Evolutionary conservation across 2,329 filamentous ascomycete species (phyloP), one percentile per base, ranked within the genome.

Genomic region (Xylariaceae sp.): DNA sequence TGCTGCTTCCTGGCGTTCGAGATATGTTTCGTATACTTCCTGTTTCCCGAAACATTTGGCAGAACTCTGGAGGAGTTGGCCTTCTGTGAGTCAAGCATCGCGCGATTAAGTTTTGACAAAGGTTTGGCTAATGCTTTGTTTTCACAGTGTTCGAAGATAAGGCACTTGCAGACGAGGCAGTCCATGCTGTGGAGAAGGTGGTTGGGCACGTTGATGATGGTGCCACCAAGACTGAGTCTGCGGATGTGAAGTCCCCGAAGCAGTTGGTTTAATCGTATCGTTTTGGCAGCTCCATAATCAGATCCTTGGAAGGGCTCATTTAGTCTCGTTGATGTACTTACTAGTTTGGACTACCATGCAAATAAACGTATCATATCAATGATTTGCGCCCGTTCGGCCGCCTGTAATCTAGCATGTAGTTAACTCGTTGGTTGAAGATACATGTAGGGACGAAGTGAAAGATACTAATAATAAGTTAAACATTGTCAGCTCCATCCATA

Each of bases 11-110:
- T 79, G 12, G 66, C 68, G 1, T 74, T 77, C 37, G 75, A 79
- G 63, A 69, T 77, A 41, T 51, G 45, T 21, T 63, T 74, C 85
- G 88, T 95, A 48, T 95, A 87, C 74, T 89, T 92, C 73, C 81
- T 93, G 61, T 96, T 93, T 71, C 90, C 91, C 9, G 91, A 96
- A 75, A 96, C 91, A 0, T 89, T 88, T 59, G 91, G 91, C 57
- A 82, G 92, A 54, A 87, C 89, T 50, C 78, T 95, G 20, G 90
- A 95, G 76, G 90, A 95, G 48, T 66, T 77, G 44, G 63, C 74
- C 1, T 77, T 77, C 64, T 63, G 74, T 77, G 71, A 65, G 75
- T 72, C 26, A 41, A 40, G 29, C 7, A 32, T 14, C 14, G 32
- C 12, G 9, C 18, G 18, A 14, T 2, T 29, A 26, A 3, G 44